phyloP scores from a whole-genome alignment of 176 grass and related monocot species.

The Raddia distichophylla region DNA sequence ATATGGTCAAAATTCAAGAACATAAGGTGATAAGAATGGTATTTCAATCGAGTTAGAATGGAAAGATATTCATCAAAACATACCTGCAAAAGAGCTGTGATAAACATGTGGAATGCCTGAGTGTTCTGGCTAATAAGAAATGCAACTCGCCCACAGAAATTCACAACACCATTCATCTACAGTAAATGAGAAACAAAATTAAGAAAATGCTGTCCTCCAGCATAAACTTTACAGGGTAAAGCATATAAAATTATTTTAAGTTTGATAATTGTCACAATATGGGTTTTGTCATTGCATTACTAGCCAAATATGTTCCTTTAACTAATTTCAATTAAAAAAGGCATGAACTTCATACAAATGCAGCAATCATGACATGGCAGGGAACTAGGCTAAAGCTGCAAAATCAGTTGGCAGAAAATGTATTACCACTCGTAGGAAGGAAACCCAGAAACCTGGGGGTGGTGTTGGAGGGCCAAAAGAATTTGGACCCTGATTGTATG shows the following conservation, averaged over 20 bases:
- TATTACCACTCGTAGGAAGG: conserved; percentile 84
- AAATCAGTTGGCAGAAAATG: not conserved
- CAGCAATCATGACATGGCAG: not conserved
- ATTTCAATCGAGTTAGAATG: not conserved
- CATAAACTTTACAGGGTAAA: not conserved
- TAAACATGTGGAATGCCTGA: conserved; percentile 92
- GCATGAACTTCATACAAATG: not conserved
- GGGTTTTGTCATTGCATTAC: not conserved
- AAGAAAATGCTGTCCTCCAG: not conserved
- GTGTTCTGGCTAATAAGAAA: conserved; percentile 80
- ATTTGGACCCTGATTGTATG: conserved; percentile 76
- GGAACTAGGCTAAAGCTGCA: not conserved
- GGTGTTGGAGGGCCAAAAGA: conserved; percentile 68
- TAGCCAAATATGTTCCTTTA: not conserved
- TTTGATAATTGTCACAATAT: not conserved
- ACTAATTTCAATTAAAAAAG: not conserved
- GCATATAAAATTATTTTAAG: not conserved
- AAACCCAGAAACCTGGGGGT: conserved; percentile 83
- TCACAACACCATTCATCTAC: conserved; percentile 88
- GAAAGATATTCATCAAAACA: not conserved
- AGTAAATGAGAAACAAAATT: conserved; percentile 1
- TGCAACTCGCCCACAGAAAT: conserved; percentile 87
- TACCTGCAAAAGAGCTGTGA: conserved; percentile 78
- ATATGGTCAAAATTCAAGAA: conserved; percentile 14
- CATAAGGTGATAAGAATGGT: conserved; percentile 4